Percentiles rank a stretch among this genome's conserved stretches.
phyloP scores from a whole-genome alignment of 225 moss, liverwort and hornwort genomes.

The Pleurozium schreberi region DNA sequence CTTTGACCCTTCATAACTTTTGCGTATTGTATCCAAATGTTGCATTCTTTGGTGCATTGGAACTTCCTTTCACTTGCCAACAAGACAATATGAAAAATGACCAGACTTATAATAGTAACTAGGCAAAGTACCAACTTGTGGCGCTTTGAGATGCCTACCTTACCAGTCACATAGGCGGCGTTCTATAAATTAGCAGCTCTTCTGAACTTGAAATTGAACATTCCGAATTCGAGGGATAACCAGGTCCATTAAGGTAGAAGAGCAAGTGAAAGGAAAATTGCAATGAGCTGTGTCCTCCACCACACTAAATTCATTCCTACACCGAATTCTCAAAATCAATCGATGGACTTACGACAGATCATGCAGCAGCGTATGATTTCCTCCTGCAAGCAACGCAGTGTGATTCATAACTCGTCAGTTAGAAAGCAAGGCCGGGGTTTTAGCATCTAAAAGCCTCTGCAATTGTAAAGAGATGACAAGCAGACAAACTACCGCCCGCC shows the following conservation, averaged over 20 bases:
- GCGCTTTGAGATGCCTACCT: no score
- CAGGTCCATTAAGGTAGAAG: no score
- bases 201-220: neutral
- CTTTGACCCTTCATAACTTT: no score
- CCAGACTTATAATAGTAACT: no score
- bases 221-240: neutral
- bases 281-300: neutral
- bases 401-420: neutral
- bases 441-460: neutral
- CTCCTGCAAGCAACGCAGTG: neutral
- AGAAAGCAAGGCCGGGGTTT: neutral
- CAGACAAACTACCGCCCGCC: neutral
- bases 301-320: neutral
- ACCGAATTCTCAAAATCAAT: neutral
- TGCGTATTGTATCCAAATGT: no score
- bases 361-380: neutral
- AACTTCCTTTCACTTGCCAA: no score
- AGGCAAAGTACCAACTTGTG: no score
- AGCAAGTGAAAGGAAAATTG: neutral
- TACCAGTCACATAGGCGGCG: neutral
- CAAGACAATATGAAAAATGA: no score
- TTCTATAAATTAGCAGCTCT: neutral
- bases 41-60: no score
- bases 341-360: neutral
- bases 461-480: neutral